phyloP scores from a whole-genome alignment of 2,329 filamentous ascomycete species.

The Saccharata proteae region DNA sequence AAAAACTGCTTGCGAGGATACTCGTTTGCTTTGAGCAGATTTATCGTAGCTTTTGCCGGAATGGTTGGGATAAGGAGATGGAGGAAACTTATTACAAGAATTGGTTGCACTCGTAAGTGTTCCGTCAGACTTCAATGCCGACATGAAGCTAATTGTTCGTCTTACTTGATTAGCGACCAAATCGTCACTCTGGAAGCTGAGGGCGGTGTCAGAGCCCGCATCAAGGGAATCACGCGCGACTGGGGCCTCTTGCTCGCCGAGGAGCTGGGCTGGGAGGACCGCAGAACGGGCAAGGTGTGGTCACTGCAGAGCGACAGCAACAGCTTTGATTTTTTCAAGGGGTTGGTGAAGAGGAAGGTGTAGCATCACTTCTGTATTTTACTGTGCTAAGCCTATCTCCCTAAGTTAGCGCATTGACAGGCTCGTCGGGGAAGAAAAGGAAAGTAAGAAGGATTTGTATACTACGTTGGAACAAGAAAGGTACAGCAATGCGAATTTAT shows the following conservation, averaged over 20 bases:
- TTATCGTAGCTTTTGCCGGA: slow-evolving; percentile 61
- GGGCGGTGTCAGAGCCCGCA: slow-evolving; percentile 59
- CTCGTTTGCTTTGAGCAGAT: slow-evolving; percentile 65
- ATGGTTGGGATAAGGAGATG: slow-evolving; percentile 60
- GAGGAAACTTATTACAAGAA: slow-evolving; percentile 68
- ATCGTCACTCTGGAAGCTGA: slow-evolving; percentile 68
- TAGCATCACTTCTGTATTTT: too few relatives aligned
- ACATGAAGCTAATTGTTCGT: neutral
- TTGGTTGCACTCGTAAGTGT: slow-evolving; percentile 67
- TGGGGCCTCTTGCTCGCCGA: slow-evolving; percentile 81
- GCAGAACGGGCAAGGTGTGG: slow-evolving; percentile 65
- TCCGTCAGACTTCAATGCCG: neutral
- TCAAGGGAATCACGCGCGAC: slow-evolving; percentile 82
- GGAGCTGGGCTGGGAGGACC: slow-evolving; percentile 63
- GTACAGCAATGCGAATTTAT: too few relatives aligned
- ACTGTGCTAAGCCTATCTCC: too few relatives aligned
- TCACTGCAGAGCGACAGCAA: slow-evolving; percentile 92
- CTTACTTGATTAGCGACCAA: slow-evolving; percentile 33
- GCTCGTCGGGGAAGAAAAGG: too few relatives aligned
- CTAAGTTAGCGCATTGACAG: too few relatives aligned
- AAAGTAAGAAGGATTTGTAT: too few relatives aligned
- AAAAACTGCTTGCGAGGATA: slow-evolving; percentile 71
- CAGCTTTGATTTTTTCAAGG: slow-evolving; percentile 95
- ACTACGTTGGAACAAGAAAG: too few relatives aligned
- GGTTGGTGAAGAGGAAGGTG: slow-evolving; percentile 68